A percentile compares a stretch with the other conserved stretches of the same genome.
phyloP scores from a whole-genome alignment of 441 rosid species.

The Geranium incanum region DNA sequence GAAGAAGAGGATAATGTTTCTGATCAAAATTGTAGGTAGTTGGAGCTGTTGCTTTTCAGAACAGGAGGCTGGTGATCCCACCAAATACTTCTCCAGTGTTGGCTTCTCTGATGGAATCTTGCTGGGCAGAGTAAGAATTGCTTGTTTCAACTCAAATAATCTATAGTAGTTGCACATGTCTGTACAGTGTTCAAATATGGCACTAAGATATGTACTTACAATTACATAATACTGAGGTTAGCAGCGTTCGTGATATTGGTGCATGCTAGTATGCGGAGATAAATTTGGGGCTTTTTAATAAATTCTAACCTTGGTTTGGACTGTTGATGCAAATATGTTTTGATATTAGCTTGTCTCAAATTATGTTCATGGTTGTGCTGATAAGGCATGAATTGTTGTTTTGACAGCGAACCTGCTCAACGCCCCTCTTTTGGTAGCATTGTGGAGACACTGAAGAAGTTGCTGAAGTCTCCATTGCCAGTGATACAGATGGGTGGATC shows the following conservation, averaged over 20 bases:
- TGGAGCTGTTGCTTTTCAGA: constrained; percentile 96
- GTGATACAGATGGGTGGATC: constrained; percentile 51
- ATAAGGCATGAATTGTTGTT: neutral
- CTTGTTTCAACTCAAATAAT: neutral
- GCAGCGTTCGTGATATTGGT: too few species aligned
- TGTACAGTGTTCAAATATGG: too few species aligned
- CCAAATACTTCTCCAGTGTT: constrained; percentile 56
- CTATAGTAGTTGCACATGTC: neutral
- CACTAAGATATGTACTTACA: too few species aligned
- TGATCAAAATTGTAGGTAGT: constrained; percentile 52
- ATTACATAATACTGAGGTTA: too few species aligned
- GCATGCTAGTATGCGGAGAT: too few species aligned
- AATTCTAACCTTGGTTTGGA: too few species aligned
- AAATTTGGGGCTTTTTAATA: too few species aligned
- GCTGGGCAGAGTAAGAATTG: constrained; percentile 78
- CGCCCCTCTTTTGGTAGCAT: constrained; percentile 67
- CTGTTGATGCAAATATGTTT: too few species aligned
- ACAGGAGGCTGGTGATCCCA: constrained; percentile 77
- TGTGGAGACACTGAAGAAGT: constrained; percentile 63
- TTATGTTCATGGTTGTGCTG: too few species aligned
- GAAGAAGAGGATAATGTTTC: too few species aligned
- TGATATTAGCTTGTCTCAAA: too few species aligned
- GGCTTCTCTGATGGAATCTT: constrained; percentile 90
- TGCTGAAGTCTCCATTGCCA: constrained; percentile 68
- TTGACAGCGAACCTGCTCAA: constrained; percentile 54